Percentiles rank a stretch among this genome's conserved stretches.
Conservation (phyloP, 1,139 yeast species). For the Hyphopichia khmerensis region DNA sequence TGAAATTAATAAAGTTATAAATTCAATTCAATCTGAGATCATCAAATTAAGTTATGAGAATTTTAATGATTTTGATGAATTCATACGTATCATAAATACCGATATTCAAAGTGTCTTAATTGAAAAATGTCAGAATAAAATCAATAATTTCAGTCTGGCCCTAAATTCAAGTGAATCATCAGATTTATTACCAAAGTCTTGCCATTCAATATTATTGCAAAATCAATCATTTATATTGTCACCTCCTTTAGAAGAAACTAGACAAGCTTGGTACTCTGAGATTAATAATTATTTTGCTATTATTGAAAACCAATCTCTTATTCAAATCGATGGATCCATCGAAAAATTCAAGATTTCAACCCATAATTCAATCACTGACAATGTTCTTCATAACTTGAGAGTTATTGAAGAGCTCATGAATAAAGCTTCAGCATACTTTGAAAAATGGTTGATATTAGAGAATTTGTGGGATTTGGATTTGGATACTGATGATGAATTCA, state of each 20-base stretch:
- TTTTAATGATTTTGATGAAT: slow-evolving; percentile 32
- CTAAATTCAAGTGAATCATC: background rate
- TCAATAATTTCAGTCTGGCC: slow-evolving; percentile 7
- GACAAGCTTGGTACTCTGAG: slow-evolving; percentile 11
- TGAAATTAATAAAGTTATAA: slow-evolving; percentile 18
- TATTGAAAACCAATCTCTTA: slow-evolving; percentile 12
- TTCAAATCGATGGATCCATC: slow-evolving; percentile 3
- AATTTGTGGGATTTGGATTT: slow-evolving; percentile 54
- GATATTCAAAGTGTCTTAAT: slow-evolving; percentile 36
- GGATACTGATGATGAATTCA: slow-evolving; percentile 18
- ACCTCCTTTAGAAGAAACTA: slow-evolving; percentile 27
- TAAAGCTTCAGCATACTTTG: slow-evolving; percentile 34
- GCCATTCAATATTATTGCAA: slow-evolving; percentile 40
- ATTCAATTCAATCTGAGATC: slow-evolving; percentile 40
- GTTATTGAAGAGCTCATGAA: slow-evolving; percentile 19
- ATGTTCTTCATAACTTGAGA: slow-evolving; percentile 8
- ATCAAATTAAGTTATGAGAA: slow-evolving; percentile 42
- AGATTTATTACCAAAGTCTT: background rate
- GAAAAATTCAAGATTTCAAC: background rate
- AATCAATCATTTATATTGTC: slow-evolving; percentile 43
- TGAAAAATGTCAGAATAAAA: slow-evolving; percentile 24
- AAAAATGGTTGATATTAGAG: slow-evolving; percentile 58
- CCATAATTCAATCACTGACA: background rate
- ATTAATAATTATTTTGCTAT: slow-evolving; percentile 12
- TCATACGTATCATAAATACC: slow-evolving; percentile 41